Base-by-base conservation (phyloP, 202 grass and related monocot species). In the Cymbopogon flexuosus region DNA sequence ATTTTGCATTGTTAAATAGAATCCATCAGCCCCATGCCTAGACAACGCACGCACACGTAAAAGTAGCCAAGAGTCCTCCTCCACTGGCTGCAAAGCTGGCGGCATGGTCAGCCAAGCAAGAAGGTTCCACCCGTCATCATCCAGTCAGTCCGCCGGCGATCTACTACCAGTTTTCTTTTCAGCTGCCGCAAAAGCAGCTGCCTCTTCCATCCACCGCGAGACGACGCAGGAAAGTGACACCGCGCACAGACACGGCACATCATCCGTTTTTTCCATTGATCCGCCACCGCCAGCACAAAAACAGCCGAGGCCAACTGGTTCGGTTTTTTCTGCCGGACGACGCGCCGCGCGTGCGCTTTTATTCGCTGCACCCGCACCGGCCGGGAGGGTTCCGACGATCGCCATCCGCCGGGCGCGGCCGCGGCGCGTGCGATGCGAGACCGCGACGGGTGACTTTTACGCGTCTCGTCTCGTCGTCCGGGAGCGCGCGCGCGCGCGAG, bases 101-200 rank as follows among this genome's bases (percentile, higher is more conserved):
- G 10, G 57, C 68, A 52, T 29, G 59, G 79, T 59, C 67, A 46
- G 18, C 24, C 24, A 43, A 15, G 16, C 36, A 59, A 60, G 52
- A 81, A 45, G 39, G 56, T 21, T 72, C 75, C 33, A 13, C 35
- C 57, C 83, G 69, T 33, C 71, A 22, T 77, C 78, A 71, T 73
- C 70, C 29, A 13, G 9, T 46, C 39, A 13, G 9, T 24, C 67
- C 29, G 34, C 3, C 0, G 12, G 0, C 46, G 46, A 73, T 54
- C 29, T 11, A 19, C 4, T 3, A 33, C 10, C 24, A 6, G 8
- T 34, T 31, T 22, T 9, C 16, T 87, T 57, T 76, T 69, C 22
- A 15, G 23, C 18, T 71, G 72, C 85, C 23, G 64, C 54, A 58
- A 23, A 10, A 58, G 54, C n/a, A 51, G 47, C 47, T 51, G 46